These are phyloP conservation scores for Alternaria sp. DNA, from an alignment of 2,329 filamentous ascomycete species.

Conservation along the genomic window DNA sequence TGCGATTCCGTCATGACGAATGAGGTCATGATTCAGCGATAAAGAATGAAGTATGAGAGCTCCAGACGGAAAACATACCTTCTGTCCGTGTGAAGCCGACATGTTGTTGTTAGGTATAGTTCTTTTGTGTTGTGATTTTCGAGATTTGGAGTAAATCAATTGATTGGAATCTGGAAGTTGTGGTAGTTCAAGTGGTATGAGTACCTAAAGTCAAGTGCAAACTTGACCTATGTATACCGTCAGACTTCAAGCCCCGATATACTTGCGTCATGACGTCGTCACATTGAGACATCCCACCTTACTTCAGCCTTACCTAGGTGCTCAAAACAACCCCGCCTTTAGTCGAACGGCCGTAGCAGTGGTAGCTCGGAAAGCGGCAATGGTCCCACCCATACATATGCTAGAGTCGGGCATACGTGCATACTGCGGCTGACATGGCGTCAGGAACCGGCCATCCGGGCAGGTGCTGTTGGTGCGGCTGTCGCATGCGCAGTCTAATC, in stretches of 20 bases:
- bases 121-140: background rate
- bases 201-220: background rate
- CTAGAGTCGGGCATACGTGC: conserved; percentile 1
- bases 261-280: conserved; percentile 26
- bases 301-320: background rate
- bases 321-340: conserved; percentile 1
- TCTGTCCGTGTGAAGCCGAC: conserved; percentile 23
- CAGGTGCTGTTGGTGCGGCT: background rate
- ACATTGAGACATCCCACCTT: conserved; percentile 13
- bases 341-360: background rate
- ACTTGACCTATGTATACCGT: conserved; percentile 1
- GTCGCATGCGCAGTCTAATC: background rate
- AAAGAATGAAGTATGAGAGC: background rate
- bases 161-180: background rate
- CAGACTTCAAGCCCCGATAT: conserved; percentile 11
- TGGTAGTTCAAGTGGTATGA: background rate
- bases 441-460: conserved; percentile 1
- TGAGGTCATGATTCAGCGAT: background rate
- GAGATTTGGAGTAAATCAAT: background rate
- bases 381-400: background rate
- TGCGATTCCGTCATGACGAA: background rate
- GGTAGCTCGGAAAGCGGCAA: background rate
- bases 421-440: conserved; percentile 1
- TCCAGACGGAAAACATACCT: conserved; percentile 14
- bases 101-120: conserved; percentile 6